Percentiles rank a stretch among this genome's conserved stretches.
Evolutionary conservation across 306 rosid genomes (phyloP).

Genomic region (Purshia tridentata): DNA sequence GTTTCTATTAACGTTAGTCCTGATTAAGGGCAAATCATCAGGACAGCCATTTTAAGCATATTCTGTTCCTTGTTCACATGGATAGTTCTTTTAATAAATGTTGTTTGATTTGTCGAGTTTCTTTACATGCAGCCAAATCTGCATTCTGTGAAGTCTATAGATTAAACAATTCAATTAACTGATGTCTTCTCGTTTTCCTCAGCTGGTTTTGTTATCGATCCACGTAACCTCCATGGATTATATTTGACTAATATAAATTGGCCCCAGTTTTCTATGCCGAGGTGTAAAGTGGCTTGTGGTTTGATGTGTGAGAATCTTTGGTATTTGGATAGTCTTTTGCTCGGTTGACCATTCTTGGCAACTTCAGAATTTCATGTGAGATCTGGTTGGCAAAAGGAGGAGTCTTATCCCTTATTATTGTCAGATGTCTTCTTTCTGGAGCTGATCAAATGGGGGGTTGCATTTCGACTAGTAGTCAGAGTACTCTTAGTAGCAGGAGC

Average conservation of each 20-base stretch:
- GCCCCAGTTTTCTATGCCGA: constrained; percentile 31
- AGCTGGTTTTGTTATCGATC: constrained; percentile 45
- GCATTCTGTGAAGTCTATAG: constrained; percentile 32
- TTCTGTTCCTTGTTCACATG: constrained; percentile 55
- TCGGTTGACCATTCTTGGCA: constrained; percentile 39
- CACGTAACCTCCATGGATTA: constrained; percentile 25
- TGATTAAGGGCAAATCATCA: constrained; percentile 32
- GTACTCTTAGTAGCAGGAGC: constrained; percentile 77
- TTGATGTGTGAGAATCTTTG: constrained; percentile 43
- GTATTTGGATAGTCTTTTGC: constrained; percentile 33
- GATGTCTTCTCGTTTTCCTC: constrained; percentile 47
- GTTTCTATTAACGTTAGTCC: constrained; percentile 43
- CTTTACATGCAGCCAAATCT: constrained; percentile 32
- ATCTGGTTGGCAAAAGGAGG: constrained; percentile 39
- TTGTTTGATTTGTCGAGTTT: constrained; percentile 13
- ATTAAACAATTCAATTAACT: constrained; percentile 40
- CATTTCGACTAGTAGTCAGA: constrained; percentile 76
- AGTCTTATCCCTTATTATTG: constrained; percentile 29
- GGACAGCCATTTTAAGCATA: constrained; percentile 43
- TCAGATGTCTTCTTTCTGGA: constrained; percentile 51
- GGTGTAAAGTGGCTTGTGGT: constrained; percentile 42
- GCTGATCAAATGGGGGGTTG: constrained; percentile 82
- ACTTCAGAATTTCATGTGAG: constrained; percentile 49
- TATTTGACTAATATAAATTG: constrained; percentile 42
- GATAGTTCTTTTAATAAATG: constrained; percentile 18